Evolutionary conservation across 2,329 filamentous ascomycete species (phyloP).

Genomic region (Penicillium sp.): DNA sequence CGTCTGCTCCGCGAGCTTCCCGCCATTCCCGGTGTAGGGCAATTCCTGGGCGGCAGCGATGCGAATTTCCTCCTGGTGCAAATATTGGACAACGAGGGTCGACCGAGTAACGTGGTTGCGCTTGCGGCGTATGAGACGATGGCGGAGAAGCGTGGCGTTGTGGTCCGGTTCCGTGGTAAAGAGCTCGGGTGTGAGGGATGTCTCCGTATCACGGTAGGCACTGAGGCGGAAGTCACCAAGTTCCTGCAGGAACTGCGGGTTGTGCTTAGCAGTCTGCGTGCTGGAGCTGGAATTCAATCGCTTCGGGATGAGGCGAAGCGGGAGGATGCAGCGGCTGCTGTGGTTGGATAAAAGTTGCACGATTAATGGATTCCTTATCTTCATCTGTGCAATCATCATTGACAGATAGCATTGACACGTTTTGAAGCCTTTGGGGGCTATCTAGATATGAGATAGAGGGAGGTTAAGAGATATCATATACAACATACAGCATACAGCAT

Average conservation of each 20-base stretch:
- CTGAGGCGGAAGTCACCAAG: constrained; percentile 75
- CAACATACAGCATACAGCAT: neutral
- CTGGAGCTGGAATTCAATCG: constrained; percentile 34
- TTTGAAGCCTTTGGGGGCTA: neutral
- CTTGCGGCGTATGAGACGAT: constrained; percentile 76
- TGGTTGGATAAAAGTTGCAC: constrained; percentile 16
- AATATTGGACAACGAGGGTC: constrained; percentile 66
- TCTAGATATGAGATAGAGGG: neutral
- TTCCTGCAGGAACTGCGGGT: constrained; percentile 66
- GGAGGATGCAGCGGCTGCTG: constrained; percentile 44
- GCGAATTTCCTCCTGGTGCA: constrained; percentile 91
- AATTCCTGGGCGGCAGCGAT: constrained; percentile 71
- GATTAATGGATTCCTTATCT: constrained; percentile 1
- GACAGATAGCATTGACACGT: neutral
- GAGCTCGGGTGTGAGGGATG: constrained; percentile 87
- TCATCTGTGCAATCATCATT: neutral
- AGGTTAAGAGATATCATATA: too few relatives aligned
- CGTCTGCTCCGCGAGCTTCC: constrained; percentile 70
- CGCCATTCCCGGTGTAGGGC: constrained; percentile 70
- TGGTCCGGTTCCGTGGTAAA: constrained; percentile 89
- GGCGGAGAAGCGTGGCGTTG: constrained; percentile 81
- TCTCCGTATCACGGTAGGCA: constrained; percentile 86
- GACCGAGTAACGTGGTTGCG: constrained; percentile 75
- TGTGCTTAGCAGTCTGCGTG: constrained; percentile 50
- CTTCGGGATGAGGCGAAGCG: constrained; percentile 42